Evolutionary conservation across 2,329 filamentous ascomycete species (phyloP).

Genomic region (Myriosclerotinia scirpicola): DNA sequence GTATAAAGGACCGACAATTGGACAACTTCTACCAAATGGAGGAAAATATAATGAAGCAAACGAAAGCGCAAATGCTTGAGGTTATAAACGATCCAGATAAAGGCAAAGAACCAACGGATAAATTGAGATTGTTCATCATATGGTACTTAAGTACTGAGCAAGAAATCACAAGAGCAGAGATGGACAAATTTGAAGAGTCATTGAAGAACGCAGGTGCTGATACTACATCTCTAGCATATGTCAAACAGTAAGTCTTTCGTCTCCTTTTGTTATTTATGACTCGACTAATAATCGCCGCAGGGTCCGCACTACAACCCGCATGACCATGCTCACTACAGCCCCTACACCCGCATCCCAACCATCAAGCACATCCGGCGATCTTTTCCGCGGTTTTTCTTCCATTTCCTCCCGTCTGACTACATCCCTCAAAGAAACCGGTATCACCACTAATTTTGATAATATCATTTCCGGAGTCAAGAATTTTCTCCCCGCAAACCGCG

Average conservation of each 20-base stretch:
- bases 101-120: constrained; percentile 81
- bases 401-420: constrained; percentile 91
- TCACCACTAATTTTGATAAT: constrained; percentile 86
- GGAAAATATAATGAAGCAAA: constrained; percentile 88
- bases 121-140: constrained; percentile 91
- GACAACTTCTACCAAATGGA: constrained; percentile 97
- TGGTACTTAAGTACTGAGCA: constrained; percentile 95
- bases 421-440: constrained; percentile 84
- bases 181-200: constrained; percentile 82
- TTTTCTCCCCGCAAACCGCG: constrained; percentile 93
- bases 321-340: constrained; percentile 95
- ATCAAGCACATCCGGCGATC: constrained; percentile 58
- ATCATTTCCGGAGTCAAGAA: constrained; percentile 97
- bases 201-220: constrained; percentile 75
- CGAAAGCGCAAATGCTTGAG: constrained; percentile 84
- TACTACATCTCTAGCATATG: constrained; percentile 75
- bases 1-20: constrained; percentile 91
- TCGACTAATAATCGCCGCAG: constrained; percentile 44
- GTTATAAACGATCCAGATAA: constrained; percentile 78
- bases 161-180: constrained; percentile 78
- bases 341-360: constrained; percentile 60
- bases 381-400: constrained; percentile 91
- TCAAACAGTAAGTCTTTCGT: constrained; percentile 68
- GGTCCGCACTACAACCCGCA: constrained; percentile 90
- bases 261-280: not conserved